Percentiles rank a stretch among this genome's conserved stretches.
These are phyloP conservation scores for Jackrogersella minutella DNA, from an alignment of 495 filamentous ascomycete genomes.

Conservation along the genomic window DNA sequence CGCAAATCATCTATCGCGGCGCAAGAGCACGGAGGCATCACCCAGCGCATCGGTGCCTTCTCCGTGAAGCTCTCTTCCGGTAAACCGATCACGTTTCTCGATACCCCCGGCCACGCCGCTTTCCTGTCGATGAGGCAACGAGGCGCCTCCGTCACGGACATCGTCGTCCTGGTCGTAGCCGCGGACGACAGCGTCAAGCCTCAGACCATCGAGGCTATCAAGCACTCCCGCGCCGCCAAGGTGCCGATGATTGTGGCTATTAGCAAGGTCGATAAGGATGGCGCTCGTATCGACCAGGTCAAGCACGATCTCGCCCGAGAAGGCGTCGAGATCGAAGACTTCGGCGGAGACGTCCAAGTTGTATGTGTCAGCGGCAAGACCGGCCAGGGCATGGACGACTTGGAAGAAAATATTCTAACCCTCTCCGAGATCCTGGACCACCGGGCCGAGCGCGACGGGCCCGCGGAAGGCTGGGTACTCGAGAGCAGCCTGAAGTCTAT, in stretches of 20 bases:
- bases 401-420: constrained; percentile 87
- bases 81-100: constrained; percentile 92
- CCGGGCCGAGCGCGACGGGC: constrained; percentile 77
- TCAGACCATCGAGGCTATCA: constrained; percentile 95
- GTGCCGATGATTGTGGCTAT: constrained; percentile 98
- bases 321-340: constrained; percentile 92
- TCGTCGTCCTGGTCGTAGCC: constrained; percentile 94
- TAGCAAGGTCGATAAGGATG: constrained; percentile 94
- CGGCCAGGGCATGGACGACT: constrained; percentile 86
- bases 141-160: constrained; percentile 95
- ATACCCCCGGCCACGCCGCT: constrained; percentile 95
- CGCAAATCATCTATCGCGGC: constrained; percentile 91
- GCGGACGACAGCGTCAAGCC: constrained; percentile 98
- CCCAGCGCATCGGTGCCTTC: constrained; percentile 99
- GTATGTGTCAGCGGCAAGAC: constrained; percentile 93
- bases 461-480: constrained; percentile 91
- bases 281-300: constrained; percentile 78
- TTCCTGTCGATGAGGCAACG: constrained; percentile 96
- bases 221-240: constrained; percentile 87
- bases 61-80: constrained; percentile 85
- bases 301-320: constrained; percentile 87
- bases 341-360: constrained; percentile 91
- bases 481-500: constrained; percentile 90
- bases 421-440: constrained; percentile 90
- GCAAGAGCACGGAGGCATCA: constrained; percentile 95